Base-by-base conservation (phyloP, 805 yeast genomes). In the Ogataea thermomethanolica region DNA sequence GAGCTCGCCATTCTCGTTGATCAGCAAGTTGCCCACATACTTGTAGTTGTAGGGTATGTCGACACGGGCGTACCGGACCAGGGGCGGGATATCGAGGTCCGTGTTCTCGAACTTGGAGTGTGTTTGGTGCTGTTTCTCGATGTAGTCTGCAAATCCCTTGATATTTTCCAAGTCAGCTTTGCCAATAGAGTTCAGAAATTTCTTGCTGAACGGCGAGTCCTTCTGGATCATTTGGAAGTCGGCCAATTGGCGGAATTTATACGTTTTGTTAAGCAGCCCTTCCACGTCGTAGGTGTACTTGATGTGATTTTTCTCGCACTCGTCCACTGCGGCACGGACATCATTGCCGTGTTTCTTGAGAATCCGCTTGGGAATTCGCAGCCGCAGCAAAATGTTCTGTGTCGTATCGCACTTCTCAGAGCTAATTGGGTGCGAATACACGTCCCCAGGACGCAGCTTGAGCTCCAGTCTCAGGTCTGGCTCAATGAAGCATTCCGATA, bases 221-320 rank as follows among this genome's bases (percentile, higher is more conserved):
- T 72, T 73, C 9, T 88, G 75, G 24, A 76, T 66, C 48, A 76
- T 74, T 59, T 93, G 98, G 59, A 88, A 91, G 62, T 90, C 98
- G 0, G 91, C 81, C 72, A 89, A 76, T 48, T 85, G 87, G 50
- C 96, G 74, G 59, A 91, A 91, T 47, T 84, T 74, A 54, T 79
- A 81, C 12, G 81, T 82, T 43, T 78, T 73, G 51, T 79, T 78
- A 13, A 88, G 69, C 13, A 87, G 73, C 0, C 82, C 89, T 4
- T 76, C 71, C 0, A 95, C 91, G 32, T 70, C 69, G 2, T 76
- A 70, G 17, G 62, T 62, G 36, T 73, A 69, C 4, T 64, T 50
- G 7, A 55, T 46, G 5, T 46, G 43, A 10, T 50, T 43, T 9
- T 61, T 53, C n/a, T 63, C 57, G 38, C 71, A 70, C 14, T 65